These are phyloP conservation scores for Cytidiella melzeri DNA, from an alignment of 768 basidiomycete genomes.

Conservation along the genomic window DNA sequence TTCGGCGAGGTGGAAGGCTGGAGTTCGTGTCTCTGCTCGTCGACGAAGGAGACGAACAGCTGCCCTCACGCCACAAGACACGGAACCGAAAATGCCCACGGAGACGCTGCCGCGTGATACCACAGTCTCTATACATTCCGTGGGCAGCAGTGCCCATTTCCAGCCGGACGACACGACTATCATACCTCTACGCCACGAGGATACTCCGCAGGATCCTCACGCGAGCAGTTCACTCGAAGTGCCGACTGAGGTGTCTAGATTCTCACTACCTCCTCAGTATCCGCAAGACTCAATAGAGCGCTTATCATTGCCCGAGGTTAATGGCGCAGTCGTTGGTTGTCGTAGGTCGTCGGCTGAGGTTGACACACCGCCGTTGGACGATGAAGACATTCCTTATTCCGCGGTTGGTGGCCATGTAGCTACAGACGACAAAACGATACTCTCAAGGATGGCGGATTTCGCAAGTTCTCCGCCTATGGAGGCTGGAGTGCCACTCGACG, in stretches of 20 bases:
- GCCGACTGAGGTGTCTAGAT: neutral
- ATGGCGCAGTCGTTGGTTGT: neutral
- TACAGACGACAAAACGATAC: slow-evolving; percentile 30
- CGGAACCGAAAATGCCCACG: neutral
- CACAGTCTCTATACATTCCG: too few species aligned
- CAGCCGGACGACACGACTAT: neutral
- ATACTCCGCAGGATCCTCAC: slow-evolving; percentile 1
- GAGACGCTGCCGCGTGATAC: neutral
- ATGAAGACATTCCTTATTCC: neutral
- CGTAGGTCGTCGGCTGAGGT: neutral
- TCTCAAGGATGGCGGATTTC: slow-evolving; percentile 26
- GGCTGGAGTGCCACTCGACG: neutral
- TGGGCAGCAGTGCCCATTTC: neutral
- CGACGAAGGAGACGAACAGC: slow-evolving; percentile 36
- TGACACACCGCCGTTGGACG: neutral
- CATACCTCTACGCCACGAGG: neutral
- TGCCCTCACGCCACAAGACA: neutral
- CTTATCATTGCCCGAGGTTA: neutral
- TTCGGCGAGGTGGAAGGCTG: slow-evolving; percentile 63
- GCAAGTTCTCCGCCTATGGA: slow-evolving; percentile 21
- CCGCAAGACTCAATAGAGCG: slow-evolving; percentile 1
- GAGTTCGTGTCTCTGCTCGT: slow-evolving; percentile 53
- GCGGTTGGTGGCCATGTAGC: slow-evolving; percentile 22
- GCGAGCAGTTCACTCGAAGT: neutral
- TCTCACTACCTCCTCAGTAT: slow-evolving; percentile 8